Percentiles rank a stretch among this genome's conserved stretches.
These are phyloP conservation scores for Mycena metata DNA, from an alignment of 768 basidiomycete genomes.

Conservation along the genomic window DNA sequence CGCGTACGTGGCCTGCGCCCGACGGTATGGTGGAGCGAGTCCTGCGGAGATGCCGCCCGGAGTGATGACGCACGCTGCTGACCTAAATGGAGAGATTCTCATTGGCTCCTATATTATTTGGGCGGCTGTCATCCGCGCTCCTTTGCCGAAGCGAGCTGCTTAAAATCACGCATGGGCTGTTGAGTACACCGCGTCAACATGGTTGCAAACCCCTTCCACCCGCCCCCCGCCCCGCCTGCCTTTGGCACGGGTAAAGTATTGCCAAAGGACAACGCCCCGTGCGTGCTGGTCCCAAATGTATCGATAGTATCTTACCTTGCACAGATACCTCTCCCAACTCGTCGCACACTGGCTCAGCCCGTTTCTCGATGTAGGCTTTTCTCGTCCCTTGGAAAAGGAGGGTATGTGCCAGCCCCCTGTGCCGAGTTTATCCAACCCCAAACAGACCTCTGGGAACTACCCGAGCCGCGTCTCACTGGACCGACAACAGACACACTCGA, in stretches of 20 bases:
- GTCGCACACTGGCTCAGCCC: constrained; percentile 68
- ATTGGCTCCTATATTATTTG: too few relatives aligned
- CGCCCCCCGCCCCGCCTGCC: constrained; percentile 39
- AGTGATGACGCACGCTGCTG: too few relatives aligned
- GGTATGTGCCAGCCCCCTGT: constrained; percentile 49
- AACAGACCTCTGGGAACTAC: constrained; percentile 69
- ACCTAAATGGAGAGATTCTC: too few relatives aligned
- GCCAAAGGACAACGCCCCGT: constrained; percentile 50
- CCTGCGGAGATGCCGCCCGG: too few relatives aligned
- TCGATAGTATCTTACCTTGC: background rate
- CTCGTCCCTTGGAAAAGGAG: constrained; percentile 68
- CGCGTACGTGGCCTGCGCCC: too few relatives aligned
- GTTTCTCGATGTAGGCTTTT: constrained; percentile 69
- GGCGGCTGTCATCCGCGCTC: too few relatives aligned
- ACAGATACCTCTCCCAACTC: constrained; percentile 60
- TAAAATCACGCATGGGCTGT: too few relatives aligned
- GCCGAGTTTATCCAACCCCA: background rate
- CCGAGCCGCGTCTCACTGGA: constrained; percentile 52
- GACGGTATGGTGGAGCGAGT: too few relatives aligned
- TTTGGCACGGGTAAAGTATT: constrained; percentile 41
- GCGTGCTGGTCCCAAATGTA: constrained; percentile 33
- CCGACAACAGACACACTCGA: constrained; percentile 59
- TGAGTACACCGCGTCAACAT: background rate
- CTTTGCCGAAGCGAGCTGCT: too few relatives aligned
- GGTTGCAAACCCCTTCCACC: constrained; percentile 37